Conservation (phyloP, 2,329 filamentous ascomycete species). For the Fusarium chlamydosporum region DNA sequence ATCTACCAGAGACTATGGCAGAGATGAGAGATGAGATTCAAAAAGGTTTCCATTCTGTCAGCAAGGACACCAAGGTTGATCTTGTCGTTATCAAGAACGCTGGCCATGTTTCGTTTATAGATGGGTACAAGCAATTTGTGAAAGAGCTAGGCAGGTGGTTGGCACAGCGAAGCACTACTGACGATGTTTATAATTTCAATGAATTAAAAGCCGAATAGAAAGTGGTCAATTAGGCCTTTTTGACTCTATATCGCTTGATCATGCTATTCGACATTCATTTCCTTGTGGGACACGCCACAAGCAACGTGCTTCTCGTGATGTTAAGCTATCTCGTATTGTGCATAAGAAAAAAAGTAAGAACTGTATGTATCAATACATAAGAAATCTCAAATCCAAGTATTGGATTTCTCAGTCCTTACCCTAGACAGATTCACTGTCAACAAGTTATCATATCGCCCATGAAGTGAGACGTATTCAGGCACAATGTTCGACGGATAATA, state of each 20-base stretch:
- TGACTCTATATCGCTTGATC: too few relatives aligned
- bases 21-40: conserved; percentile 57
- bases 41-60: conserved; percentile 49
- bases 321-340: too few relatives aligned
- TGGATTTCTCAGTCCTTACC: background rate
- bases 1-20: conserved; percentile 58
- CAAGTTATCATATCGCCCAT: background rate
- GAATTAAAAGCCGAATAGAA: background rate
- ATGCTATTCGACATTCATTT: too few relatives aligned
- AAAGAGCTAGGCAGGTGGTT: conserved; percentile 26
- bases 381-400: too few relatives aligned
- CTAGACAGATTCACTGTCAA: background rate
- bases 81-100: conserved; percentile 56
- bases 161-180: background rate
- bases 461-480: background rate
- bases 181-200: background rate
- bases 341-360: too few relatives aligned
- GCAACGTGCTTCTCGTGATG: too few relatives aligned
- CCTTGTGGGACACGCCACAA: too few relatives aligned
- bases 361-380: background rate
- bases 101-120: conserved; percentile 58
- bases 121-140: conserved; percentile 55
- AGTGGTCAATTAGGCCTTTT: too few relatives aligned
- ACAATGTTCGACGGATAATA: background rate
- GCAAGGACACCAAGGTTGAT: conserved; percentile 49